A percentile compares a stretch with the other conserved stretches of the same genome.
These are phyloP conservation scores for Leccinum aurantiacum DNA, from an alignment of 768 basidiomycete genomes.

Conservation along the genomic window DNA sequence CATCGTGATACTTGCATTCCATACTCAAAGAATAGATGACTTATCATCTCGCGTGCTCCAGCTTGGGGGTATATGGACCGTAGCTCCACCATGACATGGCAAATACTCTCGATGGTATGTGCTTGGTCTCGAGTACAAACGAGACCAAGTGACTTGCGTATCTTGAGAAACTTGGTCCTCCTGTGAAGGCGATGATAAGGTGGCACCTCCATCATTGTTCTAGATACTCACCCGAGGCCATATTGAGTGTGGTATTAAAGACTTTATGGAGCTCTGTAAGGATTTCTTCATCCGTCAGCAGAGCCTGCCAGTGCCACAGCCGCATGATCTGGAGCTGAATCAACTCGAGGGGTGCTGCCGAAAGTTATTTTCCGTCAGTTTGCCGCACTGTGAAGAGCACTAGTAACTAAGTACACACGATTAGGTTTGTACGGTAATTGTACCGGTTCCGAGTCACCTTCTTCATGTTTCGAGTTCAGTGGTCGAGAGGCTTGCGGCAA, in stretches of 20 bases:
- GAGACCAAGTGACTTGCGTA: background rate
- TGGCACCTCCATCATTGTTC: background rate
- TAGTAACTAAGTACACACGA: background rate
- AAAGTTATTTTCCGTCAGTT: background rate
- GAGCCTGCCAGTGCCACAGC: background rate
- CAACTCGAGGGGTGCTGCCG: background rate
- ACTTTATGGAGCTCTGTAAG: background rate
- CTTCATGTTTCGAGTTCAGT: too few relatives aligned
- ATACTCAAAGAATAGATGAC: constrained; percentile 2
- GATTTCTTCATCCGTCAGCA: background rate
- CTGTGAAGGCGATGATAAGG: background rate
- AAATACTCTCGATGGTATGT: background rate
- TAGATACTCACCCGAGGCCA: background rate
- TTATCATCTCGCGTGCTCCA: background rate
- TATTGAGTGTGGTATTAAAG: background rate
- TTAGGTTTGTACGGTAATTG: too few relatives aligned
- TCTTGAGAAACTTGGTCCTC: background rate
- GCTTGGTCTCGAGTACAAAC: background rate
- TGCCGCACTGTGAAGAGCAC: background rate
- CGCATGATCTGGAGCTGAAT: background rate
- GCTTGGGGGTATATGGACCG: background rate
- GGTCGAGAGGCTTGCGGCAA: too few relatives aligned
- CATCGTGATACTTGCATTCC: background rate
- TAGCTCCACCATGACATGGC: background rate
- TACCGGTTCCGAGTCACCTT: too few relatives aligned